phyloP scores from a whole-genome alignment of 305 asterid species.

The Solanum hybrid region DNA sequence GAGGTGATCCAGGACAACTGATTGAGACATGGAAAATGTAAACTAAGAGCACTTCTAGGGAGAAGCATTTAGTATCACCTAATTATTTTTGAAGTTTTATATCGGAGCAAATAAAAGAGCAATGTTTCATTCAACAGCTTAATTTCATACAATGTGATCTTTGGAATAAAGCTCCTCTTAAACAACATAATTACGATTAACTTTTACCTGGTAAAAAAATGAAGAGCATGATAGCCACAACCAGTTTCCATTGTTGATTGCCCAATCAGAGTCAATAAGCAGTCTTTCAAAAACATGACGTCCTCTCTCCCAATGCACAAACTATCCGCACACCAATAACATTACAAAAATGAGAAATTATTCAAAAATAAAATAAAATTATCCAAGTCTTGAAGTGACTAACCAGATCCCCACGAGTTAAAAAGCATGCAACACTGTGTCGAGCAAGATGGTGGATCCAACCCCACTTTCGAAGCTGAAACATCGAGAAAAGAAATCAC shows the following conservation, averaged over 20 bases:
- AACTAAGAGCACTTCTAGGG: background rate
- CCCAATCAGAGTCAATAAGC: constrained; percentile 93
- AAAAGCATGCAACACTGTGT: constrained; percentile 86
- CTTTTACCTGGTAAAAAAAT: constrained; percentile 77
- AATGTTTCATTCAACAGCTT: background rate
- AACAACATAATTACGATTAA: constrained; percentile 7
- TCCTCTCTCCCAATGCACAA: constrained; percentile 88
- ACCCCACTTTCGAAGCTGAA: constrained; percentile 82
- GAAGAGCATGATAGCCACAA: constrained; percentile 94
- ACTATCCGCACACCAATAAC: constrained; percentile 31
- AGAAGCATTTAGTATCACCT: background rate
- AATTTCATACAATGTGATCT: background rate
- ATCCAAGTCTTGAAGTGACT: constrained; percentile 1
- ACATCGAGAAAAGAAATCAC: background rate
- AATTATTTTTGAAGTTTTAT: background rate
- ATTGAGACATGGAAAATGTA: background rate
- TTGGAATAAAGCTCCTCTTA: background rate
- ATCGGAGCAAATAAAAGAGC: background rate
- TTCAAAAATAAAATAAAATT: no score
- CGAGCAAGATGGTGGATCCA: constrained; percentile 99
- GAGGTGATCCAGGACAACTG: background rate
- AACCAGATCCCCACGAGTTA: constrained; percentile 94
- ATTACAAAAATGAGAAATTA: constrained; percentile 11
- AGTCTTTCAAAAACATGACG: constrained; percentile 90
- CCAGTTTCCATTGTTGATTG: constrained; percentile 92